phyloP scores from a whole-genome alignment of 1,139 yeast species.

The Candida mesenterica region DNA sequence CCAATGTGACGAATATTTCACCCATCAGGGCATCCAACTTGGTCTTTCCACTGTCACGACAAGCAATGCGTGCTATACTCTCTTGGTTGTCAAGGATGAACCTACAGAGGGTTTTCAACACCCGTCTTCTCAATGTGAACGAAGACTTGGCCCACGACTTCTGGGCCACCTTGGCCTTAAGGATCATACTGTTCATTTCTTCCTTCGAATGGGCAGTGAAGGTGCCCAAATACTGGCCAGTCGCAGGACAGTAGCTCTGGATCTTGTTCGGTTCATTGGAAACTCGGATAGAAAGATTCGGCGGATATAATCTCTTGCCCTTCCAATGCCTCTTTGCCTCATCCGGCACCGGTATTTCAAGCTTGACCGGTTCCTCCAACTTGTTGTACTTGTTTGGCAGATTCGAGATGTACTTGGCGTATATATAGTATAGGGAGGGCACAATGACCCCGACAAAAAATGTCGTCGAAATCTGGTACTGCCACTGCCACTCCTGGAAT shows the following conservation, averaged over 20 bases:
- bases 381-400: slow-evolving; percentile 44
- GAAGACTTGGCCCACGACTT: slow-evolving; percentile 55
- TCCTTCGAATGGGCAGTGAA: slow-evolving; percentile 58
- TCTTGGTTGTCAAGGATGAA: slow-evolving; percentile 81
- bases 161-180: slow-evolving; percentile 59
- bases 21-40: slow-evolving; percentile 96
- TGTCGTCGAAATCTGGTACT: slow-evolving; percentile 48
- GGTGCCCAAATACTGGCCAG: slow-evolving; percentile 82
- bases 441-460: slow-evolving; percentile 42
- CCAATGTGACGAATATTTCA: slow-evolving; percentile 89
- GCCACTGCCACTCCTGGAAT: slow-evolving; percentile 46
- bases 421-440: slow-evolving; percentile 38
- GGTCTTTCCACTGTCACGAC: slow-evolving; percentile 95
- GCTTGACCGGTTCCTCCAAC: slow-evolving; percentile 46
- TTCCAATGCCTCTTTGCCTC: slow-evolving; percentile 93
- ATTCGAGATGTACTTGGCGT: slow-evolving; percentile 37
- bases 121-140: slow-evolving; percentile 64
- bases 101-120: slow-evolving; percentile 67
- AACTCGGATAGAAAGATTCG: slow-evolving; percentile 47
- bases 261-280: slow-evolving; percentile 63
- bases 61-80: slow-evolving; percentile 84
- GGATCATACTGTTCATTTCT: slow-evolving; percentile 68
- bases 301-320: slow-evolving; percentile 72
- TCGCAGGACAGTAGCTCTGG: slow-evolving; percentile 93
- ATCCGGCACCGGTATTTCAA: slow-evolving; percentile 65